Evolutionary conservation across 2,329 filamentous ascomycete species (phyloP).

Genomic region (Penicillium sp.): DNA sequence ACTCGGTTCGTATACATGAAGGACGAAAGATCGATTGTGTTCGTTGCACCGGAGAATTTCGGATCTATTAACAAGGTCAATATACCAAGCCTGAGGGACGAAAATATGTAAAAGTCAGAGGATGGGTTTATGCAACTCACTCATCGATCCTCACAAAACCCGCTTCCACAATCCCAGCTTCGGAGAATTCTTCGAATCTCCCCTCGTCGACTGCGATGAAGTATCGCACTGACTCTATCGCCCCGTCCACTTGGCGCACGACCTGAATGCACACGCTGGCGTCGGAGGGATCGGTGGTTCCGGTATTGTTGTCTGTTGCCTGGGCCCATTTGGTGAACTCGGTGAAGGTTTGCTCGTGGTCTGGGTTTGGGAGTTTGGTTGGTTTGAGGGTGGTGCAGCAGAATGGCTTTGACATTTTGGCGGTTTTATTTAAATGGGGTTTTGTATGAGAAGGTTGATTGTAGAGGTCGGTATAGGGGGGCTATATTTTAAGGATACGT

Average conservation of each 20-base stretch:
- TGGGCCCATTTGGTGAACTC: slow-evolving; percentile 1
- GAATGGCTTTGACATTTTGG: not conserved
- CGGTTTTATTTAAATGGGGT: not conserved
- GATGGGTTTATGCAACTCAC: not conserved
- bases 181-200: not conserved
- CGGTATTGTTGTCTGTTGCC: not conserved
- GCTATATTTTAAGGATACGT: too few relatives aligned
- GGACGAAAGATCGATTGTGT: not conserved
- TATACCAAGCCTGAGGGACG: too few relatives aligned
- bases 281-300: not conserved
- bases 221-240: not conserved
- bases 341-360: not conserved
- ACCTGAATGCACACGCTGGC: not conserved
- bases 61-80: not conserved
- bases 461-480: not conserved
- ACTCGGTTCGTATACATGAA: not conserved
- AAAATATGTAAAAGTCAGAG: too few relatives aligned
- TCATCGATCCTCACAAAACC: not conserved
- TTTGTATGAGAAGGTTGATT: not conserved
- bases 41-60: not conserved
- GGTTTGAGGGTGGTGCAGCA: not conserved
- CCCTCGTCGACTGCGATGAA: not conserved
- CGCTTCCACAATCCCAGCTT: not conserved
- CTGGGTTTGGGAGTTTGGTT: not conserved
- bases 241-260: not conserved